phyloP scores from a whole-genome alignment of 73 alveolate species.

The Symbiodinium natans region DNA sequence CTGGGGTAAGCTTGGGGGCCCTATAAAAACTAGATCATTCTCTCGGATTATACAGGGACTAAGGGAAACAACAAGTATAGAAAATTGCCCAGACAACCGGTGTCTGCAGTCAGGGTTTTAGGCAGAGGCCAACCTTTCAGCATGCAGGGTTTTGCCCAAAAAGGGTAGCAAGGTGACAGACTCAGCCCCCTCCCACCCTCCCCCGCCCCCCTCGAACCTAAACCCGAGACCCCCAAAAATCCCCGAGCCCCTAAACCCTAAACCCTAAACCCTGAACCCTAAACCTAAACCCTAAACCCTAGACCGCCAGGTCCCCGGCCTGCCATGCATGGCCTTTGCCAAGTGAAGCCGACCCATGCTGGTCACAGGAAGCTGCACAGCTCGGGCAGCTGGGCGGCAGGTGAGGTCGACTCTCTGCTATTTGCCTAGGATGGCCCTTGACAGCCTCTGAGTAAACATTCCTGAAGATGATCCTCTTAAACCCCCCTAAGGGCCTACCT shows the following conservation, averaged over 20 bases:
- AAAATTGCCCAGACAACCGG: too few relatives aligned
- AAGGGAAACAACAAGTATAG: too few relatives aligned
- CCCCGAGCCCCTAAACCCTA: neutral
- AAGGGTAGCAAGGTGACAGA: too few relatives aligned
- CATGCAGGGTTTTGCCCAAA: too few relatives aligned
- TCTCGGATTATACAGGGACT: neutral
- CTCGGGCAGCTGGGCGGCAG: neutral
- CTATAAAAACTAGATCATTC: too few relatives aligned
- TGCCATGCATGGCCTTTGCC: neutral
- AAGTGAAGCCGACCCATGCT: neutral
- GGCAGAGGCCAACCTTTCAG: too few relatives aligned
- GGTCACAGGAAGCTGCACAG: neutral
- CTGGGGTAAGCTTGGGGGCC: too few relatives aligned
- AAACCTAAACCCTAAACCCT: too few relatives aligned
- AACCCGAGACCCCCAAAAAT: neutral
- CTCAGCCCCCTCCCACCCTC: too few relatives aligned
- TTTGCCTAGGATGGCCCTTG: neutral
- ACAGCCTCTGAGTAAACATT: too few relatives aligned
- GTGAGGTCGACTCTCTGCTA: neutral
- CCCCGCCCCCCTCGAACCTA: neutral
- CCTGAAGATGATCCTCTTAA: neutral
- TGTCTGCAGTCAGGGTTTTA: too few relatives aligned
- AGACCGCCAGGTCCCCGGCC: too few relatives aligned
- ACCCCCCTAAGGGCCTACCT: neutral
- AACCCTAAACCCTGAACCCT: neutral